Evolutionary conservation across 208 protist species (phyloP).

Genomic region (Blechomonas ayalai): DNA sequence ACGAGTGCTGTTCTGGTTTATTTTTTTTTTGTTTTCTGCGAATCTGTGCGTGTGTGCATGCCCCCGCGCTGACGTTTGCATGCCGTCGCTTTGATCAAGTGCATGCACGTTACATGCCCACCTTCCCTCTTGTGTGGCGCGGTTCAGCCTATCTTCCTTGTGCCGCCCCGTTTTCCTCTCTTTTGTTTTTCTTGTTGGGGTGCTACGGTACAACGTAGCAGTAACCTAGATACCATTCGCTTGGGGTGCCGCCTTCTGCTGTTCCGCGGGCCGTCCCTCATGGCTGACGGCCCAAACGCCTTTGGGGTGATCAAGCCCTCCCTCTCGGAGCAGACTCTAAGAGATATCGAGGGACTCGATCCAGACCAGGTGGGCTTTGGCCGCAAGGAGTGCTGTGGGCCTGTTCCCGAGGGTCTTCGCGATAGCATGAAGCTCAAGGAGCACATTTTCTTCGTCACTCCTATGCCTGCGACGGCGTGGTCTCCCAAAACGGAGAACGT

Average conservation of each 20-base stretch:
- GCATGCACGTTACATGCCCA: constrained; percentile 1
- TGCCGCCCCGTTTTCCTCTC: no score
- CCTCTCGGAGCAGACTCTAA: constrained; percentile 45
- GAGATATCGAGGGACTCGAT: constrained; percentile 88
- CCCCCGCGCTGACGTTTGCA: no score
- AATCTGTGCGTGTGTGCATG: no score
- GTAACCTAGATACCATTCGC: no score
- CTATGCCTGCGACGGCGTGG: constrained; percentile 57
- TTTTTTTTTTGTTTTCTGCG: constrained; percentile 4
- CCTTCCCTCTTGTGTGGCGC: no score
- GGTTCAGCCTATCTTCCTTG: no score
- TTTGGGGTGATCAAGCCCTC: constrained; percentile 47
- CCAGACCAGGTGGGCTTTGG: constrained; percentile 62
- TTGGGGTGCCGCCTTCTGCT: no score
- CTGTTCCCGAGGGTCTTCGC: constrained; percentile 49
- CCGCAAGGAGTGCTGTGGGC: constrained; percentile 81
- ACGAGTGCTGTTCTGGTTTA: constrained; percentile 1
- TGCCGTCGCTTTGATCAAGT: no score
- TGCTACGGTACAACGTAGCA: no score
- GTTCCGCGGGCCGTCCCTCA: neutral
- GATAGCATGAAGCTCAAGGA: constrained; percentile 76
- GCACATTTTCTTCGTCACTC: constrained; percentile 71
- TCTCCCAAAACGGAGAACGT: constrained; percentile 60
- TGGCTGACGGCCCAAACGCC: constrained; percentile 29
- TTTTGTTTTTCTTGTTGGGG: no score